Conservation (phyloP, 208 protist genomes). For the Leishmania braziliensis region DNA sequence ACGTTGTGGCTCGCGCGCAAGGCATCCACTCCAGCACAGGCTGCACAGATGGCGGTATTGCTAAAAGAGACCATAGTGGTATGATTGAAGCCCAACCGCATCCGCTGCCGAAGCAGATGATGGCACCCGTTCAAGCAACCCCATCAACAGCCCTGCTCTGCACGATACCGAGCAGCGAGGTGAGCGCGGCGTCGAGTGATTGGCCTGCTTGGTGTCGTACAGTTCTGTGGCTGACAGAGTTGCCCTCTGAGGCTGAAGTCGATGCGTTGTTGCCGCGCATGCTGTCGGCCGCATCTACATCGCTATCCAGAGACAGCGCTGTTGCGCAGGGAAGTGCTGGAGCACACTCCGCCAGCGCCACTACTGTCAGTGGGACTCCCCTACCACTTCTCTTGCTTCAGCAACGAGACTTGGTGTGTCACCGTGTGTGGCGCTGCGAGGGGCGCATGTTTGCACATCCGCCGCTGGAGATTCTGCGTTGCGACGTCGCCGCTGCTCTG, state of each 20-base stretch:
- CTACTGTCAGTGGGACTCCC: background rate
- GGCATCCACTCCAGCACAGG: background rate
- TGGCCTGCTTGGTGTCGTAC: conserved; percentile 24
- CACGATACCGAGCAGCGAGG: background rate
- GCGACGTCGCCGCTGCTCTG: conserved; percentile 22
- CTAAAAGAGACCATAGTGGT: background rate
- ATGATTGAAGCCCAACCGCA: background rate
- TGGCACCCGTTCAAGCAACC: background rate
- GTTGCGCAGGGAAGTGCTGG: background rate
- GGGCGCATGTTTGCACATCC: conserved; percentile 80
- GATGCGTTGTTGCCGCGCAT: conserved; percentile 19
- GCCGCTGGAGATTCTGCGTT: conserved; percentile 57
- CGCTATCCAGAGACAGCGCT: background rate
- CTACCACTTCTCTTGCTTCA: conserved; percentile 47
- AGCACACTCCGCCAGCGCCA: background rate
- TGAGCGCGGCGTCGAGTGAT: background rate
- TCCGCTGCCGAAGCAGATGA: background rate
- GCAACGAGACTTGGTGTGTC: conserved; percentile 81
- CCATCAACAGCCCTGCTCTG: background rate
- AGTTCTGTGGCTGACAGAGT: conserved; percentile 20
- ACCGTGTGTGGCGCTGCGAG: conserved; percentile 94
- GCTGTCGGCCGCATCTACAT: background rate
- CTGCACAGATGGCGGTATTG: background rate
- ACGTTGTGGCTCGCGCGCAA: background rate
- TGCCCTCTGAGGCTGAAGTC: conserved; percentile 14